phyloP scores from a whole-genome alignment of 495 filamentous ascomycete genomes.

The Choiromyces venosus region DNA sequence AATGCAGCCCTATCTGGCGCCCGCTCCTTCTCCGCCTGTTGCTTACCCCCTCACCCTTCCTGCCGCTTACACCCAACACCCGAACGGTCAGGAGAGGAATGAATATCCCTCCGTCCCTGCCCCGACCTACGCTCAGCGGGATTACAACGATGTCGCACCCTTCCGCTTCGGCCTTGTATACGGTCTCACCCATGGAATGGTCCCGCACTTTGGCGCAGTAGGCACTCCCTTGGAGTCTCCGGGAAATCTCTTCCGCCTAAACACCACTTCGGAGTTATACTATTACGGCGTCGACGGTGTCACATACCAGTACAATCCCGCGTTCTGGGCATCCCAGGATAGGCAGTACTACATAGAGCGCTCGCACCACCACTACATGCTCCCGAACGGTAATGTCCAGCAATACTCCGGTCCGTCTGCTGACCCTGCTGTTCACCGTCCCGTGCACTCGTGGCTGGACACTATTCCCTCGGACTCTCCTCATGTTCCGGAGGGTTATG shows the following conservation, averaged over 20 bases:
- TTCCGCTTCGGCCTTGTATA: neutral
- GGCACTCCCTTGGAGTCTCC: neutral
- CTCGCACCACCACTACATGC: too few species aligned
- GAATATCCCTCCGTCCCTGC: neutral
- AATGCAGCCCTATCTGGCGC: too few species aligned
- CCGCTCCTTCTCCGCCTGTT: too few species aligned
- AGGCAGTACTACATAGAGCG: neutral
- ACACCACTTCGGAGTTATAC: neutral
- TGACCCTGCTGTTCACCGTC: too few species aligned
- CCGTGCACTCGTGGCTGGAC: too few species aligned
- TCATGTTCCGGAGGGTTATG: too few species aligned
- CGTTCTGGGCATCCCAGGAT: neutral
- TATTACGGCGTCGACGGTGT: neutral
- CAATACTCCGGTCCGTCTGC: neutral
- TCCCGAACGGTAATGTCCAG: too few species aligned
- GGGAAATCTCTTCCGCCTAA: neutral
- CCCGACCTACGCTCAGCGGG: neutral
- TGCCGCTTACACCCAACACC: neutral
- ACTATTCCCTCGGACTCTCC: too few species aligned
- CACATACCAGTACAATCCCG: neutral
- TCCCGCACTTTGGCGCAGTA: neutral
- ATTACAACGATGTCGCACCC: neutral
- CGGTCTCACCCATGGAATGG: neutral
- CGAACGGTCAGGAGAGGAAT: neutral
- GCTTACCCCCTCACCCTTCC: too few species aligned